Percentiles rank a stretch among this genome's conserved stretches.
Conservation (phyloP, 371 early-diverging fungal species). For the Amoeboaphelidium protococcarum region DNA sequence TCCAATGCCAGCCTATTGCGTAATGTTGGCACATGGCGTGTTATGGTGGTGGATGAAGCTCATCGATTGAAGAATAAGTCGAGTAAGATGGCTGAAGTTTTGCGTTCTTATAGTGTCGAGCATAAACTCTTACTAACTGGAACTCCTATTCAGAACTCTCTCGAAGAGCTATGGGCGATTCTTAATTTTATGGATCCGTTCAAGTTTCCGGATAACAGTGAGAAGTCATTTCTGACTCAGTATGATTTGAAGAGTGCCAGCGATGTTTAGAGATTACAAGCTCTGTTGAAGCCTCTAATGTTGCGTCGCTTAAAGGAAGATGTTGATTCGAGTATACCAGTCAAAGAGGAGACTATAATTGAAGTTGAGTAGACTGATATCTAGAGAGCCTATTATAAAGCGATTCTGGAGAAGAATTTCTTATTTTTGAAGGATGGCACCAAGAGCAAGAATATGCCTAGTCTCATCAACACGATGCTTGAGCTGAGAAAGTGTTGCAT, state of each 20-base stretch:
- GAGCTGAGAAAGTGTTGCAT: conserved; percentile 66
- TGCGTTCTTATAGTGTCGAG: conserved; percentile 34
- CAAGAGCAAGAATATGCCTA: conserved; percentile 28
- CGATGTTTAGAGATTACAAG: conserved; percentile 45
- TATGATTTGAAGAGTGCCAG: conserved; percentile 43
- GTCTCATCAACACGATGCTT: conserved; percentile 27
- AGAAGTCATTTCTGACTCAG: conserved; percentile 38
- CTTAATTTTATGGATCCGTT: conserved; percentile 72
- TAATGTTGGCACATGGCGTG: conserved; percentile 29
- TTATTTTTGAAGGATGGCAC: conserved; percentile 36
- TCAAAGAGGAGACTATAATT: conserved; percentile 67
- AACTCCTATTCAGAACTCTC: conserved; percentile 80
- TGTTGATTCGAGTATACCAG: conserved; percentile 54
- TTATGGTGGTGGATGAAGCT: conserved; percentile 85
- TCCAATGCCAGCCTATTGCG: conserved; percentile 4
- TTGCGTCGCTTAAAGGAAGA: conserved; percentile 52
- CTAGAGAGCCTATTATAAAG: conserved; percentile 41
- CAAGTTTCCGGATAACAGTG: conserved; percentile 27
- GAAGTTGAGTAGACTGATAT: conserved; percentile 20
- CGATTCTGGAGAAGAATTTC: conserved; percentile 73
- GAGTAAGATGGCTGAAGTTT: conserved; percentile 33
- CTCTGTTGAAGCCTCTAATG: conserved; percentile 40
- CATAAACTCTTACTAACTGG: conserved; percentile 57
- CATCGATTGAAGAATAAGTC: conserved; percentile 73
- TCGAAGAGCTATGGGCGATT: conserved; percentile 72